Percentiles rank a stretch among this genome's conserved stretches.
These are phyloP conservation scores for Choiromyces venosus DNA, from an alignment of 495 filamentous ascomycete species.

Conservation along the genomic window DNA sequence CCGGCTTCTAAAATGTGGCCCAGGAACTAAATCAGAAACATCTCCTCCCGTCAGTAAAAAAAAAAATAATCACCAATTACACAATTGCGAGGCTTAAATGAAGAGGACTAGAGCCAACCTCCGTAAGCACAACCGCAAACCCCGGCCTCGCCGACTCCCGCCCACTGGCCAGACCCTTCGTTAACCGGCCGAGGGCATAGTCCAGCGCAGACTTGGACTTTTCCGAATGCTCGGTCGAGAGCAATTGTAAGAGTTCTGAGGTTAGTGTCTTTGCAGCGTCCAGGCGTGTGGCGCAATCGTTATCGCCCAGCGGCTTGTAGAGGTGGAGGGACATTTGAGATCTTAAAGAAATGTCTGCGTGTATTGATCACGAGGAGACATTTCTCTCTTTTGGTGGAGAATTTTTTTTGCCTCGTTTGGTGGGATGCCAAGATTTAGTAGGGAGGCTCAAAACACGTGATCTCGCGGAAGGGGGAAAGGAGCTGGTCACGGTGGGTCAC, in stretches of 20 bases:
- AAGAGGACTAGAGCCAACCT: constrained; percentile 65
- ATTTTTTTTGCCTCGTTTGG: neutral
- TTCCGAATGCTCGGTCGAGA: constrained; percentile 39
- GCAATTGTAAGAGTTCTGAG: constrained; percentile 41
- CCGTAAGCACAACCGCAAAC: constrained; percentile 84
- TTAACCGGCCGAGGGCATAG: constrained; percentile 56
- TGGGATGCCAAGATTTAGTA: neutral
- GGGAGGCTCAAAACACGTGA: neutral
- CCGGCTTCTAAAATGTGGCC: constrained; percentile 23
- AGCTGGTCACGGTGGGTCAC: no score
- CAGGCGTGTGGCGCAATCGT: constrained; percentile 44
- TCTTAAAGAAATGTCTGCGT: neutral
- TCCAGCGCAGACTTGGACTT: constrained; percentile 36
- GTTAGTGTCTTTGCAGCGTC: constrained; percentile 46
- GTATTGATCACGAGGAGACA: neutral
- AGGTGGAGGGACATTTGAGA: constrained; percentile 38
- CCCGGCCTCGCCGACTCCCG: constrained; percentile 83
- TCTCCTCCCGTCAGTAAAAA: constrained; percentile 18
- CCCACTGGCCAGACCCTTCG: constrained; percentile 82
- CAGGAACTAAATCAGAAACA: constrained; percentile 31
- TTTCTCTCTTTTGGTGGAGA: neutral
- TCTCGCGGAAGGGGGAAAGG: neutral
- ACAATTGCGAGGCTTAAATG: constrained; percentile 44
- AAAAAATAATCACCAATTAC: constrained; percentile 33
- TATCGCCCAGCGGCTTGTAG: constrained; percentile 44